Percentiles rank a stretch among this genome's conserved stretches.
These are phyloP conservation scores for Lojkania enalia DNA, from an alignment of 2,329 filamentous ascomycete species.

Conservation along the genomic window DNA sequence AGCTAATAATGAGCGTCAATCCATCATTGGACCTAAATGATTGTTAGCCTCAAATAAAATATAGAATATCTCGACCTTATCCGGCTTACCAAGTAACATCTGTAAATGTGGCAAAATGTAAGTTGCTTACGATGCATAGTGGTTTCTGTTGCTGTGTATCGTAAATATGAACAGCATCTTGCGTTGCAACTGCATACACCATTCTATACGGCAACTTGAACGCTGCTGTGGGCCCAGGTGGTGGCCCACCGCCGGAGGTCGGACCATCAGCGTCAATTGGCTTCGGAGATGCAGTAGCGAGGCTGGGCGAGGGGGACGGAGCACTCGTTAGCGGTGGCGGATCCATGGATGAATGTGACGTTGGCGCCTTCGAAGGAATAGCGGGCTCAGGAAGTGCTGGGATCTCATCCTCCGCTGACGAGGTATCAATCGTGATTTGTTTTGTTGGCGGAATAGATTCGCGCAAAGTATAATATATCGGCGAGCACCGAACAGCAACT, in stretches of 20 bases:
- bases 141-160: slow-evolving; percentile 97
- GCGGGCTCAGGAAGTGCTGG: slow-evolving; percentile 81
- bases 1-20: slow-evolving; percentile 85
- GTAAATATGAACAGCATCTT: slow-evolving; percentile 92
- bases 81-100: slow-evolving; percentile 83
- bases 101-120: slow-evolving; percentile 97
- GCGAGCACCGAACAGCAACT: slow-evolving; percentile 92
- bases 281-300: slow-evolving; percentile 58
- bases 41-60: slow-evolving; percentile 31
- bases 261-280: slow-evolving; percentile 54
- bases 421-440: slow-evolving; percentile 93
- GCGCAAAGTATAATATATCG: slow-evolving; percentile 81
- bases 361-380: slow-evolving; percentile 58
- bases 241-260: slow-evolving; percentile 56
- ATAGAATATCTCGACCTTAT: neutral
- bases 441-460: slow-evolving; percentile 69
- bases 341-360: slow-evolving; percentile 74
- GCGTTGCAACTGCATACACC: slow-evolving; percentile 94
- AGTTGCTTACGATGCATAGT: slow-evolving; percentile 90
- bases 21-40: slow-evolving; percentile 72
- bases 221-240: slow-evolving; percentile 58
- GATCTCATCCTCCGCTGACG: slow-evolving; percentile 82
- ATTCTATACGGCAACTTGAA: slow-evolving; percentile 91
- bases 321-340: slow-evolving; percentile 70
- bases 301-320: slow-evolving; percentile 53